Conservation (phyloP, 345 rosid species). For the Syzygium jambos region DNA sequence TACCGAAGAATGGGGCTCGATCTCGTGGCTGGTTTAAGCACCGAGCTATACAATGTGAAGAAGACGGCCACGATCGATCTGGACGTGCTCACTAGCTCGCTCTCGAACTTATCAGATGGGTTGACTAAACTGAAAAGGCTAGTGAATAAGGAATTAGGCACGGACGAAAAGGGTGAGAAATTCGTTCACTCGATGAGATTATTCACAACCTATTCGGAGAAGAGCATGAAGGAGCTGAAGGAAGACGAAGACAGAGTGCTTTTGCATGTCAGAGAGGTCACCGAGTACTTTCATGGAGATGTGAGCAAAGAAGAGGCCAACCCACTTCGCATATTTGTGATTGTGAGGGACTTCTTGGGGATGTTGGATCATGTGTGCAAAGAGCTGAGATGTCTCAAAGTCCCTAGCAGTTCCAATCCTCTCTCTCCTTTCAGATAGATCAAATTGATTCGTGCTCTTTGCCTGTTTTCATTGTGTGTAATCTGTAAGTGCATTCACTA, state of each 20-base stretch:
- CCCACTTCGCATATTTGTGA: slow-evolving; percentile 85
- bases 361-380: slow-evolving; percentile 92
- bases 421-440: slow-evolving; percentile 71
- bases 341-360: slow-evolving; percentile 92
- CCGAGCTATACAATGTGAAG: slow-evolving; percentile 83
- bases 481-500: neutral
- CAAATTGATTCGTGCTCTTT: neutral
- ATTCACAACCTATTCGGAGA: slow-evolving; percentile 49
- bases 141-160: slow-evolving; percentile 22
- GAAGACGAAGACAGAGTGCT: slow-evolving; percentile 69
- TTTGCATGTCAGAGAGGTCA: slow-evolving; percentile 59
- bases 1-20: slow-evolving; percentile 88
- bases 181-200: slow-evolving; percentile 53
- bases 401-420: slow-evolving; percentile 57
- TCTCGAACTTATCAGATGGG: slow-evolving; percentile 67
- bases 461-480: neutral
- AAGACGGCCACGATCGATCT: slow-evolving; percentile 85
- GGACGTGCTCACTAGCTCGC: slow-evolving; percentile 80
- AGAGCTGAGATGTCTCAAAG: slow-evolving; percentile 65
- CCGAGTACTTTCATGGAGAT: slow-evolving; percentile 93
- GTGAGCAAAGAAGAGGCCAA: slow-evolving; percentile 80
- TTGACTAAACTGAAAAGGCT: slow-evolving; percentile 40
- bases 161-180: slow-evolving; percentile 35
- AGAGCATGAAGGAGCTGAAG: slow-evolving; percentile 49
- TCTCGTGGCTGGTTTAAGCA: slow-evolving; percentile 73